Evolutionary conservation across 2,329 filamentous ascomycete genomes (phyloP), one percentile per base, ranked within the genome.

Genomic region (Clonostachys rhizophaga): DNA sequence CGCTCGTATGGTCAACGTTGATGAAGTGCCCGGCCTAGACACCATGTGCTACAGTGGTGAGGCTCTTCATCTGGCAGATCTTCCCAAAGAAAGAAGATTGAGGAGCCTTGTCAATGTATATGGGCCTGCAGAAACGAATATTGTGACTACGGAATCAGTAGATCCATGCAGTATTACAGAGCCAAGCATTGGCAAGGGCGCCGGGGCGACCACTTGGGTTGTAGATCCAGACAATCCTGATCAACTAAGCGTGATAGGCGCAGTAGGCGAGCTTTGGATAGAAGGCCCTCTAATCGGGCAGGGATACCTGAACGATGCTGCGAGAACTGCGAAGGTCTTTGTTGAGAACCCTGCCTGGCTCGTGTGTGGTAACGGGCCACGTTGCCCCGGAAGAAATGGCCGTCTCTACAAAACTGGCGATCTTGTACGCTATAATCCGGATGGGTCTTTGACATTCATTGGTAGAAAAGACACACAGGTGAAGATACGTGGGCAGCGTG

Each of bases 391-490:
- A 20, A 10, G 42, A 35, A 6, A 44, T 10, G 17, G 37, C 10
- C 45, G 54, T 12, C 36, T 69, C 12, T 76, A 75, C 54, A 69
- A 67, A 49, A 74, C 72, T 4, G 74, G 73, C 10, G 74, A 77
- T 50, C 60, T 76, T 7, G 72, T 62, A 4, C 58, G 56, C 40
- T 72, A 72, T 30, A 58, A 67, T 40, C 49, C 62, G 79, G 47
- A 48, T 33, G 47, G 47, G 6, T 35, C 47, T 10, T 30, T 48
- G 16, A 11, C 35, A 8, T 45, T 33, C 17, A 30, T 44, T 44
- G 79, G 79, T 33, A 71, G 83, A 33, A 81, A 79, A 53, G 82
- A 86, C 54, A 74, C 72, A 16, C 81, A 80, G 56, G 67, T 80
- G 43, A 81, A 81, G 54, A 56, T 81, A 13, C 67, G 69, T 30